Base-by-base conservation (phyloP, 2,329 filamentous ascomycete species). In the Sporothrix inflata region DNA sequence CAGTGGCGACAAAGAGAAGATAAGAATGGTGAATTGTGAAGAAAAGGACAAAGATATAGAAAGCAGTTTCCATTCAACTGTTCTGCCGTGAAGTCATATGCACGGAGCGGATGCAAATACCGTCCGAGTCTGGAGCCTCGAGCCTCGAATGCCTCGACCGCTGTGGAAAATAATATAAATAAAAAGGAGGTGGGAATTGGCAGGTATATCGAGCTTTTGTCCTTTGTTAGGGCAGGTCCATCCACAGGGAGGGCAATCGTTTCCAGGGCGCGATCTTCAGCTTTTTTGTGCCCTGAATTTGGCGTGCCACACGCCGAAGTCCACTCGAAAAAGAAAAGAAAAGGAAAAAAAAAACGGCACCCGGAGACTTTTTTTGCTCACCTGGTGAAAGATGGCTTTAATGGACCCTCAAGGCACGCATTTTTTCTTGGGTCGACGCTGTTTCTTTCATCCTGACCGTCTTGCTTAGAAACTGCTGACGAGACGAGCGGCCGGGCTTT, bases 151-250 rank as follows among this genome's bases (percentile, higher is more conserved):
- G 34, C 42, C 57, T 61, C 57, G 57, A 61, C 57, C 38, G n/a
- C 38, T 45, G 60, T 24, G 9, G 12, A 63, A 24, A 45, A 24
- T 16, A 7, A 24, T 2, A 16, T 1, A 24, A 2, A 63, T 1
- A n/a, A 16, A 42, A 27, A 19, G 34, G 12, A 49, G 55, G 55
- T 45, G 51, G 68, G 38, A 30, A 61, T 34, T 30, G 68, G 53
- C 40, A 47, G 19, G 51, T 70, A 57, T 70, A n/a, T 61, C 51
- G 68, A 61, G 53, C n/a, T 57, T 60, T 60, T 60, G 45, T 55
- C n/a, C n/a, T 51, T 57, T 5, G 6, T 65, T 34, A 63, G 60
- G 40, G 30, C 8, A 27, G 19, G 51, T 30, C 16, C 6, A 3
- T 34, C 38, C 38, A 6, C 57, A 63, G 38, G 34, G 57, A 34